phyloP scores from a whole-genome alignment of 352 stramenopile genomes.

The Globisporangium emineosum region DNA sequence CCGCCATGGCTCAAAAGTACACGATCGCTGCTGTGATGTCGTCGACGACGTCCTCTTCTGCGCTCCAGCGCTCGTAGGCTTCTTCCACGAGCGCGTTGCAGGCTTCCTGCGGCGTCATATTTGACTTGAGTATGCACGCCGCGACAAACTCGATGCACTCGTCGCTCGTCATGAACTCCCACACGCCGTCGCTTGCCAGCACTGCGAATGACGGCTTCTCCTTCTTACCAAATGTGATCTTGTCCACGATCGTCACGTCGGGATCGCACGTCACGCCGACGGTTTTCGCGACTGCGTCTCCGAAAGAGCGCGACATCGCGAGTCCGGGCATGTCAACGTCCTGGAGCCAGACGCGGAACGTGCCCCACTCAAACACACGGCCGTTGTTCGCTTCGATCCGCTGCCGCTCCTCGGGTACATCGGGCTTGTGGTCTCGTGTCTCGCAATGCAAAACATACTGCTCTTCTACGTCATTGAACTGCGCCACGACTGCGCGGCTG shows the following conservation, averaged over 20 bases:
- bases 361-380: constrained; percentile 80
- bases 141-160: constrained; percentile 68
- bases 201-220: constrained; percentile 53
- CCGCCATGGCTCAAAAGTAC: constrained; percentile 44
- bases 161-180: constrained; percentile 78
- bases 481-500: constrained; percentile 60
- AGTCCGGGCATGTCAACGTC: constrained; percentile 84
- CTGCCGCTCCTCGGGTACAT: constrained; percentile 54
- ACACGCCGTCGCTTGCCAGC: constrained; percentile 79
- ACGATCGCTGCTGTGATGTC: constrained; percentile 74
- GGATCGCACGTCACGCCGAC: constrained; percentile 75
- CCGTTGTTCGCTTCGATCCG: constrained; percentile 72
- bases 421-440: constrained; percentile 81
- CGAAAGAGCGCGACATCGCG: constrained; percentile 82
- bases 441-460: constrained; percentile 55
- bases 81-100: constrained; percentile 68
- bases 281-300: constrained; percentile 74
- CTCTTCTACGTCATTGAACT: constrained; percentile 28
- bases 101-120: constrained; percentile 58
- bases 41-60: constrained; percentile 79
- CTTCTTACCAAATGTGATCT: constrained; percentile 22
- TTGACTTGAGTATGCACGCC: constrained; percentile 37
- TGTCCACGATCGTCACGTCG: constrained; percentile 50
- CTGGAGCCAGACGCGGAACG: constrained; percentile 78
- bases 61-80: constrained; percentile 69